These are phyloP conservation scores for Rhizoctonia solani DNA, from an alignment of 1,284 basidiomycete genomes.

Conservation along the genomic window DNA sequence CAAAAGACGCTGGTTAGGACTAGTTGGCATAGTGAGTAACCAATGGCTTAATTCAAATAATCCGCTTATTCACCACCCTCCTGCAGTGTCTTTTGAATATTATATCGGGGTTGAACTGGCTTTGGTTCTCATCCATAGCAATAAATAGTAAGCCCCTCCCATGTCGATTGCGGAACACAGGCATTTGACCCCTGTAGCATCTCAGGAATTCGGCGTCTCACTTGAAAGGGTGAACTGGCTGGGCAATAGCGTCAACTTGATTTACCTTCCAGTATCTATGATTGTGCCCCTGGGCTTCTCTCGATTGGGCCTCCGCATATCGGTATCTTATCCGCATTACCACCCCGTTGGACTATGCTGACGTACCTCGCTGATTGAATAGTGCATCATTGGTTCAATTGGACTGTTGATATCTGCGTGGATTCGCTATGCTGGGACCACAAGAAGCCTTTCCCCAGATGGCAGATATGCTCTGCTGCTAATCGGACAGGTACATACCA, in stretches of 20 bases:
- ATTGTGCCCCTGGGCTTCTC: constrained; percentile 59
- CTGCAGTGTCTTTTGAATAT: constrained; percentile 63
- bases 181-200: constrained; percentile 49
- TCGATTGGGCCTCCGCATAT: constrained; percentile 62
- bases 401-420: constrained; percentile 65
- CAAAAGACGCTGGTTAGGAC: constrained; percentile 65
- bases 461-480: constrained; percentile 65
- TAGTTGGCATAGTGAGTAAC: constrained; percentile 58
- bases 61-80: not conserved
- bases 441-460: constrained; percentile 52
- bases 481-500: constrained; percentile 60
- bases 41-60: not conserved
- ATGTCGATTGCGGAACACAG: not conserved
- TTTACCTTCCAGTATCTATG: constrained; percentile 65
- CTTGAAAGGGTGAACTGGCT: constrained; percentile 74
- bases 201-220: constrained; percentile 62
- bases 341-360: not conserved
- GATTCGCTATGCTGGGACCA: constrained; percentile 74
- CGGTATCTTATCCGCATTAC: constrained; percentile 50
- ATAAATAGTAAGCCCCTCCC: constrained; percentile 55
- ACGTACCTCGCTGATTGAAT: not conserved
- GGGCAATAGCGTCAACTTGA: constrained; percentile 63
- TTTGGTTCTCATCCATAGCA: constrained; percentile 78
- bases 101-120: constrained; percentile 64
- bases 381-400: constrained; percentile 60